Base-by-base conservation (phyloP, 441 rosid species). In the Lepidium campestre region DNA sequence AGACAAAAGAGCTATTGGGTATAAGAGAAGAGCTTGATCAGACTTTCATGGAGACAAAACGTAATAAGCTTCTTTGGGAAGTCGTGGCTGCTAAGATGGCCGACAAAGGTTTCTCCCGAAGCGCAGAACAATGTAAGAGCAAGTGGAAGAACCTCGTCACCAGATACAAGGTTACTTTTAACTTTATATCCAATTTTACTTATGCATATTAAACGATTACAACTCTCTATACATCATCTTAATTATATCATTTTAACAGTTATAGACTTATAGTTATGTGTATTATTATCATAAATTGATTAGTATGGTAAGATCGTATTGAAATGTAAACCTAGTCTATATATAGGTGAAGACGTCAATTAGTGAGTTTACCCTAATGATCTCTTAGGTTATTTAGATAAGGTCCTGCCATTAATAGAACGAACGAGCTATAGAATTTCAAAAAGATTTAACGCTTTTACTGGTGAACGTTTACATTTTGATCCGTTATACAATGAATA, bases 81-180 rank as follows among this genome's bases (percentile, higher is more conserved):
- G 81, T 93, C 5, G 83, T 89, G 18, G 77, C 96, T 40, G 75
- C 80, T 13, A 81, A 75, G 65, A 85, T 93, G 96, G 87, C 77
- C 59, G 96, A 87, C 42, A 83, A 82, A 60, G 96, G 97, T 47
- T 93, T 67, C 45, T 74, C 67, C 68, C 94, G 98, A 1, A 93
- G 93, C 80, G 64, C 97, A 4, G 98, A 90, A 54, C 98, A 93
- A 90, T 90, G 98, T 83, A 93, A 93, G 80, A 88, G 97, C 86
- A 93, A 93, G 79, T 93, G 98, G 98, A 93, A 93, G 67, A 93
- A 93, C 72, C 96, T 93, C 64, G 91, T 90, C 65, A 93, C 94
- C 22, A 87, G 98, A 67, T 93, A 83, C 65, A 93, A 90, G 97
- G 98, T 88, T n/a, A n/a, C n/a, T n/a, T n/a, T n/a, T n/a, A n/a